Conservation (phyloP, 2,329 filamentous ascomycete species). For the Arthrobotrys musiformis region DNA sequence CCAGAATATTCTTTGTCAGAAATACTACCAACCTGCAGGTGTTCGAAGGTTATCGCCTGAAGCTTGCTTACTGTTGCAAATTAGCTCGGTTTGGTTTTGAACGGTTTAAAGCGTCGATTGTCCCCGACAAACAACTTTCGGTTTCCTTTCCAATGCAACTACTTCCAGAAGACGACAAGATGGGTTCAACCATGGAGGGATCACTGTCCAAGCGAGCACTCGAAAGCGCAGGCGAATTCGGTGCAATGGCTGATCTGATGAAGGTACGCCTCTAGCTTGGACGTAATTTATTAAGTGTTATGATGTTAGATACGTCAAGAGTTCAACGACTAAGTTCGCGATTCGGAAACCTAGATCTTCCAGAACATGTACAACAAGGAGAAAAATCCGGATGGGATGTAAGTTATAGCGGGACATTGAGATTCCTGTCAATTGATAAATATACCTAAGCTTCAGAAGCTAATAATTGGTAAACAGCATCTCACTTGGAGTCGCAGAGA, state of each 20-base stretch:
- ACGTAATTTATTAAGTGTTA: too few species aligned
- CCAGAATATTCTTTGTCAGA: neutral
- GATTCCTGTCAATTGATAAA: neutral
- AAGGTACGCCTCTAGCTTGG: constrained; percentile 3
- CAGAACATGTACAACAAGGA: constrained; percentile 55
- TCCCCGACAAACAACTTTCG: constrained; percentile 8
- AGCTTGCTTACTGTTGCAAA: neutral
- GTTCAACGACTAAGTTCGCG: neutral
- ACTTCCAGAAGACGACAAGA: constrained; percentile 27
- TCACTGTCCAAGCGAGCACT: constrained; percentile 40
- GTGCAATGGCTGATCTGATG: constrained; percentile 29
- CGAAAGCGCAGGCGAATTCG: constrained; percentile 36
- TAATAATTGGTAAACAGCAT: constrained; percentile 33
- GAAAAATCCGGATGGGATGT: constrained; percentile 57
- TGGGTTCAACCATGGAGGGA: constrained; percentile 14
- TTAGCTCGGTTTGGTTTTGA: constrained; percentile 15
- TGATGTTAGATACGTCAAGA: neutral
- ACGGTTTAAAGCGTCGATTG: neutral
- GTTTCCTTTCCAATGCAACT: constrained; percentile 30
- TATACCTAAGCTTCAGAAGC: neutral
- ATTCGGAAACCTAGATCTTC: constrained; percentile 17
- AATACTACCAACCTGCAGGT: neutral
- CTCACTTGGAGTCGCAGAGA: constrained; percentile 57
- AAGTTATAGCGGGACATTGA: constrained; percentile 9
- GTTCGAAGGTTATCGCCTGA: neutral